A percentile compares a stretch with the other conserved stretches of the same genome.
These are phyloP conservation scores for Aristolochia californica DNA, from an alignment of 164 flowering plant species.

Conservation along the genomic window DNA sequence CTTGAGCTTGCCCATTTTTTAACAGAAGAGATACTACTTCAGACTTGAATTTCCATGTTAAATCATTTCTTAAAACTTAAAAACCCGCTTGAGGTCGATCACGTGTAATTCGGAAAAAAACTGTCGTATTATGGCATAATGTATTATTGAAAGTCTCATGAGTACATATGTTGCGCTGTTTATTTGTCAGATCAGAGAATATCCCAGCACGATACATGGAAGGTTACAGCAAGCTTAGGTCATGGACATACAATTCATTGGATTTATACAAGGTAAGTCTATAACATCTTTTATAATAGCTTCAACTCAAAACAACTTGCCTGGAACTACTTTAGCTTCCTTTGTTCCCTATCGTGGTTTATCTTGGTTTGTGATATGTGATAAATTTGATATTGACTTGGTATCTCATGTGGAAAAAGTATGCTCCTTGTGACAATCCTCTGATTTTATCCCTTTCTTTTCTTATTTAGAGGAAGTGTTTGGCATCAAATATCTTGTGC, in stretches of 20 bases:
- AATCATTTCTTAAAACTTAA: too few relatives aligned
- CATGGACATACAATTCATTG: constrained; percentile 74
- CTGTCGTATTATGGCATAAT: not conserved
- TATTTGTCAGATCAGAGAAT: constrained; percentile 44
- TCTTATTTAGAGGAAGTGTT: too few relatives aligned
- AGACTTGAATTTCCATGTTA: too few relatives aligned
- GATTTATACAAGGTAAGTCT: constrained; percentile 74
- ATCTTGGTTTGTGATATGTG: not conserved
- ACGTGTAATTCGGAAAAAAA: too few relatives aligned
- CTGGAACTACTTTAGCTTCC: not conserved
- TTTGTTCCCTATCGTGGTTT: not conserved
- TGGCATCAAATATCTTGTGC: too few relatives aligned
- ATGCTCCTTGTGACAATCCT: too few relatives aligned
- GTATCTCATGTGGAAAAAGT: too few relatives aligned
- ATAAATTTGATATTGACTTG: too few relatives aligned
- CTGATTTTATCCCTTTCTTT: too few relatives aligned
- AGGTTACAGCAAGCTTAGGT: constrained; percentile 75
- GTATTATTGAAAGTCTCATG: not conserved
- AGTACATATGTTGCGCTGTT: not conserved
- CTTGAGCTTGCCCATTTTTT: not conserved
- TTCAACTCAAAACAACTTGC: not conserved
- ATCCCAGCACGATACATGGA: constrained; percentile 62
- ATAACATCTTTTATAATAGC: not conserved
- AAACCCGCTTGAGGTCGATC: too few relatives aligned
- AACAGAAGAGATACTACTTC: not conserved